These are phyloP conservation scores for Monosporascus sp. DNA, from an alignment of 2,329 filamentous ascomycete species.

Conservation along the genomic window DNA sequence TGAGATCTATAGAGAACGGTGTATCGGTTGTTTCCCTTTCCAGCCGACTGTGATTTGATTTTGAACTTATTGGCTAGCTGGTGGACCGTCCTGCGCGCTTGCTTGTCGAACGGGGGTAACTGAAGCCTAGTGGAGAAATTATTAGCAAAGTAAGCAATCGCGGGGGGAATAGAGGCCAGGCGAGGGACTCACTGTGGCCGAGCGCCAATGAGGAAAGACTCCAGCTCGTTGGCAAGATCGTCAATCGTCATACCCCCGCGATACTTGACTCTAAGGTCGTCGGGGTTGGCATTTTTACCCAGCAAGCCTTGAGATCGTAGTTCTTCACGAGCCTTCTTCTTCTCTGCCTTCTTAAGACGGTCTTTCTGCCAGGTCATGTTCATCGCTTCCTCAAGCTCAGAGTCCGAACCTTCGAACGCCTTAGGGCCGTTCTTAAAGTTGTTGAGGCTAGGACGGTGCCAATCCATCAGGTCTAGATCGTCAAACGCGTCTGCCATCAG, in stretches of 20 bases:
- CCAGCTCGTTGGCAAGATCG: constrained; percentile 68
- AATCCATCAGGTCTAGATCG: constrained; percentile 82
- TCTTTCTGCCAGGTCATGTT: constrained; percentile 61
- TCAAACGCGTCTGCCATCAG: constrained; percentile 48
- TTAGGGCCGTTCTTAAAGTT: constrained; percentile 59
- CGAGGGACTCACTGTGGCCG: constrained; percentile 52
- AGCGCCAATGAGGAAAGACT: constrained; percentile 60
- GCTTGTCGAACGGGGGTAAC: constrained; percentile 79
- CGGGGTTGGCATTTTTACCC: constrained; percentile 49
- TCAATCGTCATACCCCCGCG: constrained; percentile 64
- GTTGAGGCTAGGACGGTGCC: constrained; percentile 62
- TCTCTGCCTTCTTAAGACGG: constrained; percentile 63
- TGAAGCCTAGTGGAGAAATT: constrained; percentile 48
- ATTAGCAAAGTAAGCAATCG: too few relatives aligned
- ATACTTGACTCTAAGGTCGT: constrained; percentile 67
- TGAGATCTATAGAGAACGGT: constrained; percentile 72
- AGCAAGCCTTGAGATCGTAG: constrained; percentile 62
- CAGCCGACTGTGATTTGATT: constrained; percentile 79
- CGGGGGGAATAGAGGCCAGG: neutral
- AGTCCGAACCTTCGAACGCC: constrained; percentile 56
- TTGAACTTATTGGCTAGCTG: constrained; percentile 69
- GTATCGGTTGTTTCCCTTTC: constrained; percentile 66
- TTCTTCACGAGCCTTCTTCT: constrained; percentile 65
- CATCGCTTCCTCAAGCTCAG: constrained; percentile 59
- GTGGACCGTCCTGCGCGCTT: constrained; percentile 73